Percentiles rank a stretch among this genome's conserved stretches.
Conservation (phyloP, 495 filamentous ascomycete species). For the Mytilinidion resinicola region DNA sequence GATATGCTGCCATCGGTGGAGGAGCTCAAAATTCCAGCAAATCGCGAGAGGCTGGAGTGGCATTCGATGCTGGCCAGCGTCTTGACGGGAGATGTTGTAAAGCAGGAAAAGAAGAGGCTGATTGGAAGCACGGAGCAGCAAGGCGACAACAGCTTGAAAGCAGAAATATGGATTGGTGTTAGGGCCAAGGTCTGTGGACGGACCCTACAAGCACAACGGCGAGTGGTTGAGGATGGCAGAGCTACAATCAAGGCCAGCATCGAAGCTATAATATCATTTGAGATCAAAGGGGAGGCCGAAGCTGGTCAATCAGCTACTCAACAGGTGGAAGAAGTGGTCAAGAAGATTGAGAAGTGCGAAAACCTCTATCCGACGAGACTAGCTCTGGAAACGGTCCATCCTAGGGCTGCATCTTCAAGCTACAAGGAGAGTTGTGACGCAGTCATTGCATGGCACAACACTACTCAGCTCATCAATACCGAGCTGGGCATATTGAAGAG, state of each 20-base stretch:
- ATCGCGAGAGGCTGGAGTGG: slow-evolving; percentile 92
- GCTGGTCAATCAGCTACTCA: slow-evolving; percentile 78
- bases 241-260: slow-evolving; percentile 60
- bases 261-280: slow-evolving; percentile 82
- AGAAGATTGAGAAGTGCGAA: slow-evolving; percentile 82
- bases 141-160: slow-evolving; percentile 63
- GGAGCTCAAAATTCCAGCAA: slow-evolving; percentile 80
- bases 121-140: slow-evolving; percentile 76
- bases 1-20: slow-evolving; percentile 82
- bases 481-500: slow-evolving; percentile 82
- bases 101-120: slow-evolving; percentile 92
- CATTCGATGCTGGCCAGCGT: slow-evolving; percentile 96
- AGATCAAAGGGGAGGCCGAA: slow-evolving; percentile 89
- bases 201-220: slow-evolving; percentile 71
- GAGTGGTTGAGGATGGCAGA: slow-evolving; percentile 76
- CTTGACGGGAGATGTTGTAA: slow-evolving; percentile 91
- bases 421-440: slow-evolving; percentile 78
- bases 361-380: slow-evolving; percentile 71
- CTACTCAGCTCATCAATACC: slow-evolving; percentile 94
- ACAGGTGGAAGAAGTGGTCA: slow-evolving; percentile 83
- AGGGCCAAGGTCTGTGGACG: slow-evolving; percentile 75
- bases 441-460: slow-evolving; percentile 93
- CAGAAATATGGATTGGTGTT: slow-evolving; percentile 86
- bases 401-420: slow-evolving; percentile 61
- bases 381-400: slow-evolving; percentile 64